Evolutionary conservation across 2,329 filamentous ascomycete genomes (phyloP), one percentile per base, ranked within the genome.

Genomic region (Hypoxylon sp.): DNA sequence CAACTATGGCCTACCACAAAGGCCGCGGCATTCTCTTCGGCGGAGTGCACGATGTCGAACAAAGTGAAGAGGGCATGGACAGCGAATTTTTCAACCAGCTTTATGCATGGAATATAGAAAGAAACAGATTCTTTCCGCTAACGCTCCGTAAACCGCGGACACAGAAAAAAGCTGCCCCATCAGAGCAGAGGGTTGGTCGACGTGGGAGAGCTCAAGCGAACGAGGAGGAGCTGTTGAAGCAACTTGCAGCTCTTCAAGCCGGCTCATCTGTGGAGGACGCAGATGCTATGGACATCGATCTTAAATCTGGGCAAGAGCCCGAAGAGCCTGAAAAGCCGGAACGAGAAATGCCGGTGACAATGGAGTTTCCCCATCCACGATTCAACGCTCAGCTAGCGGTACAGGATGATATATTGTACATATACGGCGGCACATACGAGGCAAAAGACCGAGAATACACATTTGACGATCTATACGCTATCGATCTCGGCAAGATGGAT

Each of bases 11-110:
- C 0, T 93, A 91, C 79, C 96, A 99, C 82, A 96, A 95, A 80
- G 95, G 95, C 0, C 90, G 96, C 68, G 96, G 96, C 0, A 95
- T 99, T 64, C 82, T 94, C 75, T 98, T 98, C 78, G 96, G 96
- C 49, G 96, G 96, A 58, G 96, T 99, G 3, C 94, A 98, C 75
- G 95, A 97, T 74, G 92, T 97, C 0, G 94, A 97, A 79, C 88
- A 95, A 78, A 95, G 89, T 71, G 95, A 97, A 78, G 96, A 99
- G 79, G 94, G 93, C 2, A 97, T 99, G 73, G 95, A 99, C 61
- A 97, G 93, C 77, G 95, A 98, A 79, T 99, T 99, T 81, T 99
- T 98, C 83, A 95, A 98, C 75, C 88, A 91, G 62, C 82, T 98
- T 25, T 97, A 92, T 76, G 92, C 95, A 4, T 98, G 95, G 93